Evolutionary conservation across 768 basidiomycete species (phyloP).

Genomic region (Boletus sp.): DNA sequence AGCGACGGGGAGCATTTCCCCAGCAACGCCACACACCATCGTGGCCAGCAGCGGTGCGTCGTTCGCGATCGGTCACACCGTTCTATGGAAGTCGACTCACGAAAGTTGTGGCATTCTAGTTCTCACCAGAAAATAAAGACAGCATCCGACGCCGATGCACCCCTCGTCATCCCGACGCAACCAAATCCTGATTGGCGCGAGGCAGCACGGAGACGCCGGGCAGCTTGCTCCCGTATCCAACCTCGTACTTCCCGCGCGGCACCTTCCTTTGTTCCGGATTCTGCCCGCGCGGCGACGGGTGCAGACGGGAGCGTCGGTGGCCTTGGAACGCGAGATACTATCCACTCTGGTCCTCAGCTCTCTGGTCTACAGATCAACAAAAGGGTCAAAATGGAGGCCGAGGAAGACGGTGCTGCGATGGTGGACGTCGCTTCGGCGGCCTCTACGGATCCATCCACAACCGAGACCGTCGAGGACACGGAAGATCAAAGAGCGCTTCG

Average conservation of each 20-base stretch:
- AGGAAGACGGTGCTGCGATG: constrained; percentile 22
- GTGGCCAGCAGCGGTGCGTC: constrained; percentile 88
- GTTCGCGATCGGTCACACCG: neutral
- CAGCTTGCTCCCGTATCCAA: constrained; percentile 17
- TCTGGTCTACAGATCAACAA: constrained; percentile 61
- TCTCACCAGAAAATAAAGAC: constrained; percentile 43
- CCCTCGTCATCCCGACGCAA: constrained; percentile 81
- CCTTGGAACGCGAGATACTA: constrained; percentile 66
- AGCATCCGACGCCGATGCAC: constrained; percentile 41
- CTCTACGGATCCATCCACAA: constrained; percentile 14
- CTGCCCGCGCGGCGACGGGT: constrained; percentile 52
- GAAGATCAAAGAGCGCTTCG: constrained; percentile 82
- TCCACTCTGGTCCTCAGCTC: constrained; percentile 72
- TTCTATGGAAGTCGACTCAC: constrained; percentile 67
- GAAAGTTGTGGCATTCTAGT: constrained; percentile 44
- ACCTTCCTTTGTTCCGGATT: constrained; percentile 61
- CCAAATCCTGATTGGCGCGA: constrained; percentile 92
- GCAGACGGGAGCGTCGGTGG: constrained; percentile 75
- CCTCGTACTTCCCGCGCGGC: constrained; percentile 6
- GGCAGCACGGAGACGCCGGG: constrained; percentile 58
- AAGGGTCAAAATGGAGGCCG: constrained; percentile 29
- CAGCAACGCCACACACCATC: constrained; percentile 66
- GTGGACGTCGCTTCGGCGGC: neutral
- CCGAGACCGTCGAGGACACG: constrained; percentile 45
- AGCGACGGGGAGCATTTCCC: constrained; percentile 69